These are phyloP conservation scores for Pseudogymnoascus sp. DNA, from an alignment of 2,329 filamentous ascomycete genomes.

Conservation along the genomic window DNA sequence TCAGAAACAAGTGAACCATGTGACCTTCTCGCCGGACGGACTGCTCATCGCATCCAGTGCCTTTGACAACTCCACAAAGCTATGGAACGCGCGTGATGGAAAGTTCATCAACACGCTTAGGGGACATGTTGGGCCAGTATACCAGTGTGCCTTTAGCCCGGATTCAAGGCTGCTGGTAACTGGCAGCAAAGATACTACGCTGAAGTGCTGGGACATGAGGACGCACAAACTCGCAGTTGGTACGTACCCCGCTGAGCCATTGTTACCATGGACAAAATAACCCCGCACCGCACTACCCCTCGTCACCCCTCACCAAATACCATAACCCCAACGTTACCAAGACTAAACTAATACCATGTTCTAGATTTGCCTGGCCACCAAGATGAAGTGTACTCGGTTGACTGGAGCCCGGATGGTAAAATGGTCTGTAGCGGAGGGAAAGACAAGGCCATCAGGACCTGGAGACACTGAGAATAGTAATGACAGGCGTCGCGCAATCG, in stretches of 20 bases:
- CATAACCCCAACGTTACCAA: not conserved
- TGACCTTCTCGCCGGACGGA: slow-evolving; percentile 88
- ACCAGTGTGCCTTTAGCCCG: slow-evolving; percentile 85
- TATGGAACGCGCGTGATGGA: slow-evolving; percentile 71
- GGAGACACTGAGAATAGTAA: slow-evolving; percentile 46
- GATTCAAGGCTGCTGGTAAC: slow-evolving; percentile 86
- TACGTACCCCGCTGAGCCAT: slow-evolving; percentile 17
- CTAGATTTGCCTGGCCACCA: slow-evolving; percentile 81
- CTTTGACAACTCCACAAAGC: slow-evolving; percentile 91
- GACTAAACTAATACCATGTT: slow-evolving; percentile 6
- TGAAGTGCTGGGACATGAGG: slow-evolving; percentile 90
- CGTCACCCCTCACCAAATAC: slow-evolving; percentile 4
- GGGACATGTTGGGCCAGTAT: slow-evolving; percentile 85
- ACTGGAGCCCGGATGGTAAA: slow-evolving; percentile 89
- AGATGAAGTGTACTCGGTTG: slow-evolving; percentile 88
- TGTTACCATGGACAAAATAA: not conserved
- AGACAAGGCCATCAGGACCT: slow-evolving; percentile 69
- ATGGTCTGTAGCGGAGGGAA: slow-evolving; percentile 87
- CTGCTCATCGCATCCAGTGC: slow-evolving; percentile 77
- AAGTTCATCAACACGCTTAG: slow-evolving; percentile 81
- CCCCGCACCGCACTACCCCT: slow-evolving; percentile 8
- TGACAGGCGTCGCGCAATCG: not conserved
- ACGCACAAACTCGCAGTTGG: slow-evolving; percentile 65
- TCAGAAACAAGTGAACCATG: slow-evolving; percentile 94
- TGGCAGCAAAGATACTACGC: slow-evolving; percentile 81